phyloP scores from a whole-genome alignment of 148 eudicot genomes.

The Persicaria tinctoria region DNA sequence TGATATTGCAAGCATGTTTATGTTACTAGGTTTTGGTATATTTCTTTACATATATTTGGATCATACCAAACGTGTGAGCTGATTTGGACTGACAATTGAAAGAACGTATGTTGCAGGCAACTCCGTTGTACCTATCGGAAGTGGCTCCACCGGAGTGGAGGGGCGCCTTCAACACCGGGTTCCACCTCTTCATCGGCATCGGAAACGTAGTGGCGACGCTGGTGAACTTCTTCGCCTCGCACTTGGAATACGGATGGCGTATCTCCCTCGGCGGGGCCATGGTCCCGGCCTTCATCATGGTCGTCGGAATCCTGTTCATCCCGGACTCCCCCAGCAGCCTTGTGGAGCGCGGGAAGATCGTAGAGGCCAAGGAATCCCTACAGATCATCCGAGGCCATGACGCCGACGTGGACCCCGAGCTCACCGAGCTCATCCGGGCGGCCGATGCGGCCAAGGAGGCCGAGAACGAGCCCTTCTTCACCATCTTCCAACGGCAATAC shows the following conservation, averaged over 20 bases:
- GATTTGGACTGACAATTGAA: no score
- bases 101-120: neutral
- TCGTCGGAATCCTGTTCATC: constrained; percentile 9
- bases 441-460: constrained; percentile 1
- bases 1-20: no score
- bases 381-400: neutral
- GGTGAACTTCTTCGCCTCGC: constrained; percentile 2
- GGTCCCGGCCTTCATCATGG: constrained; percentile 13
- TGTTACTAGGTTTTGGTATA: no score
- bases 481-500: constrained; percentile 6
- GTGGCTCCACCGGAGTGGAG: constrained; percentile 8
- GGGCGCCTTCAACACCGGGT: constrained; percentile 15
- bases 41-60: no score
- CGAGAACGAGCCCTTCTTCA: neutral
- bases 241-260: constrained; percentile 7
- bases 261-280: constrained; percentile 8
- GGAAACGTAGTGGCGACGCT: constrained; percentile 4
- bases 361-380: neutral
- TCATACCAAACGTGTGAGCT: no score
- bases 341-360: constrained; percentile 6
- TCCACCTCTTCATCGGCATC: constrained; percentile 16
- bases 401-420: neutral
- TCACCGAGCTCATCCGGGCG: neutral
- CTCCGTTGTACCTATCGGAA: constrained; percentile 12
- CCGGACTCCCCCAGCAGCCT: constrained; percentile 16